phyloP scores from a whole-genome alignment of 306 rosid species.

The Prunus armeniaca region DNA sequence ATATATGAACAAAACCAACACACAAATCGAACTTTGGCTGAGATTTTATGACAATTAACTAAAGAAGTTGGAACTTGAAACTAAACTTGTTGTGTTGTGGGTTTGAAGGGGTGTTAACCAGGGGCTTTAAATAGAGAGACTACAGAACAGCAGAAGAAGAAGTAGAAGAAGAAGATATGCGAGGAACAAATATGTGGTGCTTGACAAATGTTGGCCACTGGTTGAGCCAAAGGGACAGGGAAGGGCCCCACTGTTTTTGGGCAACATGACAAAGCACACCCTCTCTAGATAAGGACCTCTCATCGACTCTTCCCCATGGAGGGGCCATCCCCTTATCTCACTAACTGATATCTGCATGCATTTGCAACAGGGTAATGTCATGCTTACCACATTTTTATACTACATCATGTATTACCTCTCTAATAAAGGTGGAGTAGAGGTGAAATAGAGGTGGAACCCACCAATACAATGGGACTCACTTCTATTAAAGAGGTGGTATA shows the following conservation, averaged over 20 bases:
- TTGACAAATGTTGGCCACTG: slow-evolving; percentile 44
- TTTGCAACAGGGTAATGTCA: no score
- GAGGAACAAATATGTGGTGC: slow-evolving; percentile 54
- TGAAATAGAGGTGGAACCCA: no score
- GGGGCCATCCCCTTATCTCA: slow-evolving; percentile 41
- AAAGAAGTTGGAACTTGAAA: neutral
- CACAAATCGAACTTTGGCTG: neutral
- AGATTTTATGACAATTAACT: neutral
- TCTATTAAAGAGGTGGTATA: no score
- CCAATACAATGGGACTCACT: no score
- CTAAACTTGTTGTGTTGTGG: slow-evolving; percentile 9
- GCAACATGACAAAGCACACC: slow-evolving; percentile 43
- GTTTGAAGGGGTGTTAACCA: slow-evolving; percentile 16
- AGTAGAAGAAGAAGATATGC: slow-evolving; percentile 33
- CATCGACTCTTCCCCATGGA: slow-evolving; percentile 41
- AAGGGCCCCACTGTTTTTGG: slow-evolving; percentile 26
- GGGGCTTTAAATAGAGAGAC: slow-evolving; percentile 22
- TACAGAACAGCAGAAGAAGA: neutral
- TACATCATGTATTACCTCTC: no score
- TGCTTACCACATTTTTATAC: no score
- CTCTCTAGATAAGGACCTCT: slow-evolving; percentile 39
- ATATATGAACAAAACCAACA: no score
- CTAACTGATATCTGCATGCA: neutral
- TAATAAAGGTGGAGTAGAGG: no score
- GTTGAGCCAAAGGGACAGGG: slow-evolving; percentile 22